Conservation (phyloP, 257 asterid genomes). For the Ajuga chamaepitys region DNA sequence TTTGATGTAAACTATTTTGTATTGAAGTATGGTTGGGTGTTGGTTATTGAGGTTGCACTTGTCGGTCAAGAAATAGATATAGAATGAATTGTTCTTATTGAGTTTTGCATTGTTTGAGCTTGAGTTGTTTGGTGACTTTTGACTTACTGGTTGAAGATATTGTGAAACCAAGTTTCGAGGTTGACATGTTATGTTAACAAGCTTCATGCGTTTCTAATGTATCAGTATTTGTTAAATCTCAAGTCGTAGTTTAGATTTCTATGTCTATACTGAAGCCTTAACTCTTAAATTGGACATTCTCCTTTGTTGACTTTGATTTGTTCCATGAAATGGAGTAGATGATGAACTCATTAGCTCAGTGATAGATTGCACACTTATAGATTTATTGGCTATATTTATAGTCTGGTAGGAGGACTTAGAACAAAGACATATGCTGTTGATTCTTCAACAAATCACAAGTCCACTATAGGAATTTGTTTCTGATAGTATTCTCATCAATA, state of each 20-base stretch:
- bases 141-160: not conserved
- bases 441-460: not conserved
- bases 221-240: not conserved
- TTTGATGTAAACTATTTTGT: not conserved
- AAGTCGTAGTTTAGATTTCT: not conserved
- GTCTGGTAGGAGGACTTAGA: not conserved
- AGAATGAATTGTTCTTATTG: not conserved
- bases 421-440: not conserved
- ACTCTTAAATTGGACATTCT: conserved; percentile 2
- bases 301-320: not conserved
- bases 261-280: not conserved
- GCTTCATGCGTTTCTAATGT: not conserved
- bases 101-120: not conserved
- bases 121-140: not conserved
- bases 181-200: not conserved
- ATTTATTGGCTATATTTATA: not conserved
- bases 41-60: not conserved
- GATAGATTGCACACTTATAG: not conserved
- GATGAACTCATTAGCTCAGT: not conserved
- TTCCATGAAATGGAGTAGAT: not conserved
- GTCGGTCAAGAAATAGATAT: not conserved
- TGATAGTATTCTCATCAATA: conserved; percentile 13
- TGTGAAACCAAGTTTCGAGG: not conserved
- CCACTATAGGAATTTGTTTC: not conserved
- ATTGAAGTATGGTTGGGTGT: not conserved